Percentiles rank a stretch among this genome's conserved stretches.
These are phyloP conservation scores for Paecilomyces fulvus DNA, from an alignment of 2,329 filamentous ascomycete species.

Conservation along the genomic window DNA sequence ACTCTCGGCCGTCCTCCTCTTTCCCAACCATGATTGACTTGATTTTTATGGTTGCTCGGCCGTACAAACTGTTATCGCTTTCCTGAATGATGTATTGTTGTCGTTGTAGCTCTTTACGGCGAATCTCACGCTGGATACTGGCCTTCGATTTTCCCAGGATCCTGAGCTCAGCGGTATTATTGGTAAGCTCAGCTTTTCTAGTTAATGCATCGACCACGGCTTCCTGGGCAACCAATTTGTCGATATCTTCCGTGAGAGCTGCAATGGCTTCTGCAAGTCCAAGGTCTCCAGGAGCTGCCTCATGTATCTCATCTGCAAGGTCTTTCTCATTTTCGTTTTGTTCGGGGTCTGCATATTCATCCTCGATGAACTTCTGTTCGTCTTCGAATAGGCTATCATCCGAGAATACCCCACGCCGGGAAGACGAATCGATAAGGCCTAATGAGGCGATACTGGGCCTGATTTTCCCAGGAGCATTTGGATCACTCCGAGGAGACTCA, in stretches of 20 bases:
- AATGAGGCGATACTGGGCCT: slow-evolving; percentile 87
- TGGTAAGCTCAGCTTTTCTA: slow-evolving; percentile 90
- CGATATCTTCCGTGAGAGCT: slow-evolving; percentile 79
- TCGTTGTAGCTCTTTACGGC: slow-evolving; percentile 86
- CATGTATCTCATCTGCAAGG: slow-evolving; percentile 75
- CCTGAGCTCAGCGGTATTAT: slow-evolving; percentile 86
- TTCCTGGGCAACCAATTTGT: slow-evolving; percentile 78
- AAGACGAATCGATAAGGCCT: slow-evolving; percentile 79
- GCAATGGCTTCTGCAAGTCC: slow-evolving; percentile 90
- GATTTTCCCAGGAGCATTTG: slow-evolving; percentile 40
- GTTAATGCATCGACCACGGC: slow-evolving; percentile 85
- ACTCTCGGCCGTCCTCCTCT: slow-evolving; percentile 89
- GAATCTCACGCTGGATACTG: slow-evolving; percentile 84
- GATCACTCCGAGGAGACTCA: slow-evolving; percentile 44
- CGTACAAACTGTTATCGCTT: slow-evolving; percentile 94
- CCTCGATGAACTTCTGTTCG: slow-evolving; percentile 69
- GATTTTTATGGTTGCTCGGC: slow-evolving; percentile 80
- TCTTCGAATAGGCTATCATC: slow-evolving; percentile 91
- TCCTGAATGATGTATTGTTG: slow-evolving; percentile 97
- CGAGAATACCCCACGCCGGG: slow-evolving; percentile 83
- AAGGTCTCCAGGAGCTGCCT: slow-evolving; percentile 89
- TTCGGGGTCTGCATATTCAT: slow-evolving; percentile 70
- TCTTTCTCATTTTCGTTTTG: slow-evolving; percentile 49
- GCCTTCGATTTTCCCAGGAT: slow-evolving; percentile 91
- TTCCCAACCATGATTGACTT: slow-evolving; percentile 87